Base-by-base conservation (phyloP, 202 grass and related monocot species). In the Carex arenaria region DNA sequence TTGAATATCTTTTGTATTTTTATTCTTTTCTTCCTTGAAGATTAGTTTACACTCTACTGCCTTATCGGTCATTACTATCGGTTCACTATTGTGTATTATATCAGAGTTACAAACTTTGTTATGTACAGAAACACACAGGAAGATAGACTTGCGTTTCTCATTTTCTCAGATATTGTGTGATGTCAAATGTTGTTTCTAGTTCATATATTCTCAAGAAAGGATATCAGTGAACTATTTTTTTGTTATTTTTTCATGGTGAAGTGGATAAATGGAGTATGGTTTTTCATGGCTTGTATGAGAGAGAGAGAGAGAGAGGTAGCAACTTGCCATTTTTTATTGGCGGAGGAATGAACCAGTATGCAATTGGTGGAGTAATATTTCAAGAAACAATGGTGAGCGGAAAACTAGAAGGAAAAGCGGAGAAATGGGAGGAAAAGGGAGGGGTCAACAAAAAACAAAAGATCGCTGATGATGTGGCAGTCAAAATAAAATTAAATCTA, bases 111-210 rank as follows among this genome's bases (percentile, higher is more conserved):
- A 72, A 57, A 57, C 26, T 54, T 56, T 54, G 49, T 57, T 77
- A 30, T 77, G 72, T 77, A 77, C 28, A 77, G 72, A 77, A 77
- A 56, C 51, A 77, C 32, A 77, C 28, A 56, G 51, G 52, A 56
- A 57, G 72, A 77, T 77, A 77, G 69, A 15, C 23, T 57, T 73
- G 43, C 26, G 3, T 73, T 49, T 49, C 40, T 72, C 19, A 45
- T 73, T 73, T 49, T 18, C 45, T 73, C 5, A 28, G 53, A 69
- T 53, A 7, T 73, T 30, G 20, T 17, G 6, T 28, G 11, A 28
- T 14, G 0, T 31, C 20, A 52, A 43, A 52, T 73, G 53, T 52
- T 71, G 67, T 53, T 52, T 73, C 70, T 22, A 3, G 28, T 52
- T 71, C n/a, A 71, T 18, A 71, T 71, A 71, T 47, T 71, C 10